Evolutionary conservation across 768 basidiomycete species (phyloP), one percentile per base, ranked within the genome.

Genomic region (Brasilioporus rufonigricans): DNA sequence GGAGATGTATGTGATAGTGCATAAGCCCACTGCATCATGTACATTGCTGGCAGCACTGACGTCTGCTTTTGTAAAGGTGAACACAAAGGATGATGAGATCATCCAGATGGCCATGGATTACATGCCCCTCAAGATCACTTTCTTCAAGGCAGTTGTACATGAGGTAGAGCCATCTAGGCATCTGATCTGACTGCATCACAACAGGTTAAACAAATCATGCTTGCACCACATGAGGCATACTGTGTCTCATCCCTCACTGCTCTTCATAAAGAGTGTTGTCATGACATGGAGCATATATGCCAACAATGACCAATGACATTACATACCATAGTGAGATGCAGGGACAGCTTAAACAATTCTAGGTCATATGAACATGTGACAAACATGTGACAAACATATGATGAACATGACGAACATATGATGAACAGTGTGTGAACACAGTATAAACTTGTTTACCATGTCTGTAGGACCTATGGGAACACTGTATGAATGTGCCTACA

Each of bases 91-190:
- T 18, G 93, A 95, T 62, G 85, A 86, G 50, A 78, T 93, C 32
- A 87, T 92, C 0, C 91, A 92, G 65, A 71, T 90, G 66, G 93
- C 92, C 4, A 92, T 91, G 0, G 89, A 91, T 38, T 96, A 93
- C 64, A 80, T 79, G 2, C 75, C 90, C 0, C 73, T 75, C 31
- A 93, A 96, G 70, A 93, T 94, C 48, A 77, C 84, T 0, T 94
- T 84, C 73, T 94, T 93, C 78, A 92, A 86, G 73, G 83, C 84
- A 5, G 75, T 94, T 55, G 93, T 92, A 65, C 55, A 86, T 72
- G 14, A 35, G 10, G 7, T 11, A 29, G 11, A 11, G 10, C 29
- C 16, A 12, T 6, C 7, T 2, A n/a, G 9, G 18, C 23, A 2
- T 50, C 50, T 53, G 32, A 51, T 4, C 39, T 19, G 19, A 19